phyloP scores from a whole-genome alignment of 1,284 basidiomycete species.

The Takashimella koratensis region DNA sequence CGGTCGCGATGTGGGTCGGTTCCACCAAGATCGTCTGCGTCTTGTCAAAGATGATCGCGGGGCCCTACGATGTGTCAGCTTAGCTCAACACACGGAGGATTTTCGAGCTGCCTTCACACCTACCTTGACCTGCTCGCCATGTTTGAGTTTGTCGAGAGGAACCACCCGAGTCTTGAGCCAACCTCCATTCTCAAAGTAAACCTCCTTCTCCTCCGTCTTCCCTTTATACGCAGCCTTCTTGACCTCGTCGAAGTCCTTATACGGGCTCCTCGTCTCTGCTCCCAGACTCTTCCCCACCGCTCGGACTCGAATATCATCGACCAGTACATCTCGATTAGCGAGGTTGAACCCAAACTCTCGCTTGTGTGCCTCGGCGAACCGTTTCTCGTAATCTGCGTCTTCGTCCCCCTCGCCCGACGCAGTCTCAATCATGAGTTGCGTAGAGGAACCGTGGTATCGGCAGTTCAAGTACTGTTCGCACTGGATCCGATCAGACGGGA shows the following conservation, averaged over 20 bases:
- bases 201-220: constrained; percentile 17
- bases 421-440: constrained; percentile 40
- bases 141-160: constrained; percentile 26
- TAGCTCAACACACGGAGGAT: not conserved
- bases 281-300: constrained; percentile 33
- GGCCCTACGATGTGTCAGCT: constrained; percentile 20
- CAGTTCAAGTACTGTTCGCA: constrained; percentile 56
- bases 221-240: constrained; percentile 10
- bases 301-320: constrained; percentile 39
- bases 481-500: constrained; percentile 65
- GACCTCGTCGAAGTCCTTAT: constrained; percentile 22
- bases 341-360: constrained; percentile 44
- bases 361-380: constrained; percentile 35
- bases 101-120: constrained; percentile 18
- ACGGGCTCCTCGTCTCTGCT: constrained; percentile 24
- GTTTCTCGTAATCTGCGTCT: constrained; percentile 27
- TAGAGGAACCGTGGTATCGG: constrained; percentile 36
- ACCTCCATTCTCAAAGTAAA: constrained; percentile 37
- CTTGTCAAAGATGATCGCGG: constrained; percentile 39
- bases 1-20: constrained; percentile 24
- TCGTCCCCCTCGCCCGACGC: constrained; percentile 8
- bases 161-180: constrained; percentile 27
- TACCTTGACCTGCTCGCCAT: constrained; percentile 31
- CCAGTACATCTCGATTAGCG: constrained; percentile 30
- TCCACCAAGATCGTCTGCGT: constrained; percentile 46